Base-by-base conservation (phyloP, 176 grass and related monocot genomes). In the Olyra latifolia region DNA sequence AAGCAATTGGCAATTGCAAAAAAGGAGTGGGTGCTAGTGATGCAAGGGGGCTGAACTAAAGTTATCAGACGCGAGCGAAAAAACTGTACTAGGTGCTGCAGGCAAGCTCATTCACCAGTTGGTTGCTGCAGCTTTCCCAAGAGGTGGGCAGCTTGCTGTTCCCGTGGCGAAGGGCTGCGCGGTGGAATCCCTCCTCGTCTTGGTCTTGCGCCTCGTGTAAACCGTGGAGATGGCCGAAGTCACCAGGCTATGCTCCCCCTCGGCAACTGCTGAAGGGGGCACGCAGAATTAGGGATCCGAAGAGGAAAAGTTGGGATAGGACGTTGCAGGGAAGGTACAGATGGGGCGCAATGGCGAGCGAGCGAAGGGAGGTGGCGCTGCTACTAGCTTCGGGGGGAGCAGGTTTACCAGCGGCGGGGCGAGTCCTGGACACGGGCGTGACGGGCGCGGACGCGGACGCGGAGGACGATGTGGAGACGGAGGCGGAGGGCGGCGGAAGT, bases 121-220 rank as follows among this genome's bases (percentile, higher is more conserved):
- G 28, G 30, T 52, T 35, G 49, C 84, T 62, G 1, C 14, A 27
- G 45, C 11, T 70, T 38, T 87, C 25, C 69, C 80, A 10, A 46
- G 75, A 48, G 80, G 80, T 1, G 89, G 80, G 72, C 89, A 91
- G 30, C 89, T 87, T 63, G 84, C 71, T 39, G 84, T 39, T 49
- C 39, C 64, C 8, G 46, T 38, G 23, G 53, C 48, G 60, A 60
- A 41, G 2, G 71, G 54, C 23, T 0, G 29, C 39, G 47, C 58
- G 77, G 20, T n/a, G 4, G 60, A 10, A 23, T 46, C 52, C n/a
- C 58, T 44, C 57, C 20, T 50, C 53, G 59, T 69, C 10, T 46
- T 10, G 41, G 59, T 24, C 12, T 50, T 60, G n/a, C 78, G 82
- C 42, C 85, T 50, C n/a, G 59, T 76, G 30, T 87, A 84, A 19